phyloP scores from a whole-genome alignment of 75 land plant genomes.

The Selaginella moellendorffii region DNA sequence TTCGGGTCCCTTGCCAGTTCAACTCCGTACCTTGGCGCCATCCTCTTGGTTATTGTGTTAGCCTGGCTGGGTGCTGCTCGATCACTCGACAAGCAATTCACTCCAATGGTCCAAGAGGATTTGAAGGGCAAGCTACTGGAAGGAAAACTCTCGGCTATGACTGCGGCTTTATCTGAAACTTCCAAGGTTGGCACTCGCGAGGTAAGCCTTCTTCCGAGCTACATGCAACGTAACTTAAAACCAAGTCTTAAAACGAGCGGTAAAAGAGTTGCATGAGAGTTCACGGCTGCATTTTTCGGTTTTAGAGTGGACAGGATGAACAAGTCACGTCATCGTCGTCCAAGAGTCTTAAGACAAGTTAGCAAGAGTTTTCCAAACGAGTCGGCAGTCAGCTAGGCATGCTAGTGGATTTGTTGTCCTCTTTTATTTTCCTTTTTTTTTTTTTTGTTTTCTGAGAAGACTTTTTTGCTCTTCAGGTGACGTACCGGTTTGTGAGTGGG shows the following conservation, averaged over 20 bases:
- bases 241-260: too few species aligned
- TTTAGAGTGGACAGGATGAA: too few species aligned
- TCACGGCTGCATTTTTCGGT: too few species aligned
- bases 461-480: background rate
- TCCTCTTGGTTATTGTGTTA: slow-evolving; percentile 5
- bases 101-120: slow-evolving; percentile 4
- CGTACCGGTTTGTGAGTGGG: background rate
- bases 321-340: too few species aligned
- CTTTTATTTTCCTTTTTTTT: background rate
- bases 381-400: too few species aligned
- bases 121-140: slow-evolving; percentile 5
- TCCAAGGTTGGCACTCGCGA: background rate
- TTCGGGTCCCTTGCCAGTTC: slow-evolving; percentile 3
- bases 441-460: too few species aligned
- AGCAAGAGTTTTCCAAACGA: too few species aligned
- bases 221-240: background rate
- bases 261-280: too few species aligned
- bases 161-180: background rate
- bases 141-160: slow-evolving; percentile 1
- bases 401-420: too few species aligned
- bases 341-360: too few species aligned
- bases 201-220: background rate
- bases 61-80: slow-evolving; percentile 5
- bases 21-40: slow-evolving; percentile 2
- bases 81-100: slow-evolving; percentile 5